A percentile compares a stretch with the other conserved stretches of the same genome.
Evolutionary conservation across 805 yeast genomes (phyloP).

Genomic region (Ogataea nonfermentans): DNA sequence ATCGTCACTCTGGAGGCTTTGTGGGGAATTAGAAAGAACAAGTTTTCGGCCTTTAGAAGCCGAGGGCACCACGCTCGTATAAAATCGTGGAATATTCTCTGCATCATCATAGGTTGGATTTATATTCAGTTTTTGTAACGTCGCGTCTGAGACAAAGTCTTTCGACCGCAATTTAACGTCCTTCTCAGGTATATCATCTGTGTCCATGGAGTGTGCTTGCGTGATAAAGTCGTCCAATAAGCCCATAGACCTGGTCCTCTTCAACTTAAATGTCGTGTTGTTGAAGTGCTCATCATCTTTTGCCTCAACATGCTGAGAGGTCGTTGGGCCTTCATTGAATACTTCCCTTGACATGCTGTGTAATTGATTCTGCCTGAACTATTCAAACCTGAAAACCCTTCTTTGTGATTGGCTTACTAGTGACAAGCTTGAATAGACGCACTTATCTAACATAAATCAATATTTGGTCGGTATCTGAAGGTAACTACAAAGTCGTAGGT

Average conservation of each 20-base stretch:
- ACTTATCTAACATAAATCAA: conserved; percentile 1
- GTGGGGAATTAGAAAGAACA: conserved; percentile 23
- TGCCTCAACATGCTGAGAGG: conserved; percentile 68
- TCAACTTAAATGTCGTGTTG: conserved; percentile 67
- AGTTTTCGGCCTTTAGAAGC: conserved; percentile 14
- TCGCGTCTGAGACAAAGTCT: conserved; percentile 90
- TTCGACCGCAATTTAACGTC: conserved; percentile 85
- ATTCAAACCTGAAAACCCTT: background rate
- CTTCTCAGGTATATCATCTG: conserved; percentile 26
- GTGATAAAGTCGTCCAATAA: conserved; percentile 60
- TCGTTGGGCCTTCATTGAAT: conserved; percentile 59
- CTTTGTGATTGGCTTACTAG: conserved; percentile 3
- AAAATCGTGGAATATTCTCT: conserved; percentile 27
- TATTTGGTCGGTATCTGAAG: background rate
- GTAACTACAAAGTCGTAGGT: conserved; percentile 1
- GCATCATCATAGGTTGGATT: conserved; percentile 22
- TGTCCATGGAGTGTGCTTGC: conserved; percentile 22
- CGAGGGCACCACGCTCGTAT: conserved; percentile 28
- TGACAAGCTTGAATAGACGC: conserved; percentile 2
- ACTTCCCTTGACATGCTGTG: conserved; percentile 31
- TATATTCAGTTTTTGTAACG: conserved; percentile 73
- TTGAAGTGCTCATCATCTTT: conserved; percentile 68
- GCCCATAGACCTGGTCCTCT: conserved; percentile 82
- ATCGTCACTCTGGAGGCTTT: conserved; percentile 28
- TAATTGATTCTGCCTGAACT: background rate